A percentile compares a stretch with the other conserved stretches of the same genome.
These are phyloP conservation scores for Jaltomata sinuosa DNA, from an alignment of 257 asterid genomes.

Conservation along the genomic window DNA sequence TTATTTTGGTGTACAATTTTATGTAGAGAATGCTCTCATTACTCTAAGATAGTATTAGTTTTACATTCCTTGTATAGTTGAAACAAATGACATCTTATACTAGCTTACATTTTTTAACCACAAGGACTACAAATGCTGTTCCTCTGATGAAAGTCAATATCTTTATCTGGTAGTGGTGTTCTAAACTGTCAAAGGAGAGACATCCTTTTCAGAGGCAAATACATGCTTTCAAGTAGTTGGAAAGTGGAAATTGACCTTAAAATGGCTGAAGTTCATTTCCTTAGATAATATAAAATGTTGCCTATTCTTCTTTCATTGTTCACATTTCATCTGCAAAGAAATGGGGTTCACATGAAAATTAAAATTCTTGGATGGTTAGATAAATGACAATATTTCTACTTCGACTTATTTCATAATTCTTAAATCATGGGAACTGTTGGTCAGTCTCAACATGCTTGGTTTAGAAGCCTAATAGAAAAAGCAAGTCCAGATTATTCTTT, in stretches of 20 bases:
- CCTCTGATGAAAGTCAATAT: background rate
- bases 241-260: background rate
- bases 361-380: background rate
- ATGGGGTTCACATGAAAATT: background rate
- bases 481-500: background rate
- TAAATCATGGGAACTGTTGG: background rate
- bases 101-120: background rate
- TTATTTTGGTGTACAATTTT: background rate
- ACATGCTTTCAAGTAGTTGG: background rate
- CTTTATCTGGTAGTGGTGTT: background rate
- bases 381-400: background rate
- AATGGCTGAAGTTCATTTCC: background rate
- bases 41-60: background rate
- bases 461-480: background rate
- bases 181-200: background rate
- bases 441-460: background rate
- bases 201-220: background rate
- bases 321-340: background rate
- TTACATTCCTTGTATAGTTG: background rate
- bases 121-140: background rate
- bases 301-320: background rate
- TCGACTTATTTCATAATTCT: background rate
- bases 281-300: background rate
- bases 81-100: background rate
- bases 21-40: background rate